phyloP scores from a whole-genome alignment of 192 early-diverging fungal species.

The Diversispora epigaea region DNA sequence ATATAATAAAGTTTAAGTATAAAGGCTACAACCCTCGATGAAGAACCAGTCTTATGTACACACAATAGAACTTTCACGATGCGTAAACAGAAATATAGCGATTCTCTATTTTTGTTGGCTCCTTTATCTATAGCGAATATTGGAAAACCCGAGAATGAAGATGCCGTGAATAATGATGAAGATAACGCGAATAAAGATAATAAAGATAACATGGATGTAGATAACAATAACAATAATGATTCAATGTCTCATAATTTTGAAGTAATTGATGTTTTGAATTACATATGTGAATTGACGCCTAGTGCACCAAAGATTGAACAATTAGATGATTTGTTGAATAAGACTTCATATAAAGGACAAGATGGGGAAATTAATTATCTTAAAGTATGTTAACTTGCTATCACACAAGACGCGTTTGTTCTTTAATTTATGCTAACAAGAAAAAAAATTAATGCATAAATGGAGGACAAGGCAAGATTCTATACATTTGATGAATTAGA shows the following conservation, averaged over 20 bases:
- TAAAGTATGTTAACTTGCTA: background rate
- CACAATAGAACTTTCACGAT: background rate
- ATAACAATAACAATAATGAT: background rate
- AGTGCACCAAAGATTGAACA: background rate
- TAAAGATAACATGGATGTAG: background rate
- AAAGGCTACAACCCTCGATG: background rate
- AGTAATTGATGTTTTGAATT: constrained; percentile 1
- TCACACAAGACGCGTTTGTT: no score
- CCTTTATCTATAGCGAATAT: background rate
- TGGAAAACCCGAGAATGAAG: background rate
- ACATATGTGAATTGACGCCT: background rate
- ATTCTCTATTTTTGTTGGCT: background rate
- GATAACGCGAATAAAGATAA: background rate
- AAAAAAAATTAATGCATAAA: background rate
- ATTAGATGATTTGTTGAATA: background rate
- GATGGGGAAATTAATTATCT: background rate
- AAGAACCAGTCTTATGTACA: background rate
- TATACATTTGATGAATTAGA: constrained; percentile 4
- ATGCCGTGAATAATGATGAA: background rate
- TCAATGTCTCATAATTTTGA: background rate
- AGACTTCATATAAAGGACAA: background rate
- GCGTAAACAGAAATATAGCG: background rate
- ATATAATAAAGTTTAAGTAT: background rate
- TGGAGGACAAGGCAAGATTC: background rate
- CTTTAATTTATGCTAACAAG: background rate